Base-by-base conservation (phyloP, 1,139 yeast species). In the Suhomyces wounanorum region DNA sequence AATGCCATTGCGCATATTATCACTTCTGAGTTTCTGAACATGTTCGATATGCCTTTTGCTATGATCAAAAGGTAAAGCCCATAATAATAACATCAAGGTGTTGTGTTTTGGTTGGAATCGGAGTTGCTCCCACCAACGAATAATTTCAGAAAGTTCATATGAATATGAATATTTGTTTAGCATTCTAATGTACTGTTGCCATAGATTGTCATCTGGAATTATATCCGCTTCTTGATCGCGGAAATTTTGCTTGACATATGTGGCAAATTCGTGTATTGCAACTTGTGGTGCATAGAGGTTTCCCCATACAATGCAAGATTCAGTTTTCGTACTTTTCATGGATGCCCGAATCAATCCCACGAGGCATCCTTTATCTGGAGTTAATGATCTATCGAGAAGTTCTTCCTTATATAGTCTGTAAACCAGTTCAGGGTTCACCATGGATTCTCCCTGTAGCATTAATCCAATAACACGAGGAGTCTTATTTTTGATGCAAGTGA, bases 121-220 rank as follows among this genome's bases (percentile, higher is more conserved):
- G 17, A 85, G 60, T n/a, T 70, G 65, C 43, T 81, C 83, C 84
- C 91, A 81, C 81, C 85, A 78, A 36, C 75, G 73, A 37, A 86
- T 66, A 8, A 87, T 68, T 30, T 71, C 76, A 0, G 81, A 67
- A 23, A 87, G 61, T 59, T 84, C 86, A 3, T 75, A 70, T 2
- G 70, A 62, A 57, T 83, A 82, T 13, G 72, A 72, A 47, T 75
- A 82, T 48, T 72, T 67, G 2, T 75, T 74, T 21, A 85, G 68
- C 60, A 85, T 68, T 8, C 68, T 61, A 26, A 86, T 79, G 59
- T 86, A 87, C 30, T 65, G 61, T 37, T 68, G 70, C 78, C 90
- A 79, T 33, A 84, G 64, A 17, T 62, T 61, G 43, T 75, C 72
- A 8, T 75, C 68, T 0, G 90, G 88, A 41, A 68, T 67, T 3